Percentiles rank a stretch among this genome's conserved stretches.
These are phyloP conservation scores for Yarrowia sp. DNA, from an alignment of 805 yeast species.

Conservation along the genomic window DNA sequence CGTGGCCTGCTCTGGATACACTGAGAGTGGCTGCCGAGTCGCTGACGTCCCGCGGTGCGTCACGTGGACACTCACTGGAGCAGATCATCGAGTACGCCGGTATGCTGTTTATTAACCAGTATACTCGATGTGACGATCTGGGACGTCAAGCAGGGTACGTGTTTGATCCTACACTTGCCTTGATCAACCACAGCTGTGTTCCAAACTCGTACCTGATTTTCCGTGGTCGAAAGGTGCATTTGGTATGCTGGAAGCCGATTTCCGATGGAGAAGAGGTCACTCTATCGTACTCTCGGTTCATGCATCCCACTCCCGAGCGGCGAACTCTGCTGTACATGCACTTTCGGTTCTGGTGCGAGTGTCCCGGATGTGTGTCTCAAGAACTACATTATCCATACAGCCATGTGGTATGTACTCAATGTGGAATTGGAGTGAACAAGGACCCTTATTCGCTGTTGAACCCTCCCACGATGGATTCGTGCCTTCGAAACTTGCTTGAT, in stretches of 20 bases:
- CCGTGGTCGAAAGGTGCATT: not conserved
- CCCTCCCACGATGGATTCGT: not conserved
- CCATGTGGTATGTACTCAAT: not conserved
- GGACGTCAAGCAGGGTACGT: not conserved
- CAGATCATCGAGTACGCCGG: slow-evolving; percentile 8
- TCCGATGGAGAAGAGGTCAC: slow-evolving; percentile 1
- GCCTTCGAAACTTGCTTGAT: not conserved
- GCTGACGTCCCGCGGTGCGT: not conserved
- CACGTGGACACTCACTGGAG: not conserved
- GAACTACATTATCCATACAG: slow-evolving; percentile 1
- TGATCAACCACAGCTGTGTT: slow-evolving; percentile 15
- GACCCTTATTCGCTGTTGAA: not conserved
- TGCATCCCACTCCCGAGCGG: slow-evolving; percentile 1
- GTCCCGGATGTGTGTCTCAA: not conserved
- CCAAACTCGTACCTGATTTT: slow-evolving; percentile 4
- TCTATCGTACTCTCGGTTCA: slow-evolving; percentile 1
- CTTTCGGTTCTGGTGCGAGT: slow-evolving; percentile 24
- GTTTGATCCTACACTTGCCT: slow-evolving; percentile 4
- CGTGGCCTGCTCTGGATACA: not conserved
- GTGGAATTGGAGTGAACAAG: not conserved
- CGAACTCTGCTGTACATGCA: slow-evolving; percentile 7
- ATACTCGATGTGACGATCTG: slow-evolving; percentile 17
- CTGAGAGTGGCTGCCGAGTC: not conserved
- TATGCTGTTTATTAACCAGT: slow-evolving; percentile 20
- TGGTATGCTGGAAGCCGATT: slow-evolving; percentile 14